Percentiles rank a stretch among this genome's conserved stretches.
phyloP scores from a whole-genome alignment of 768 basidiomycete species.

The Tremella fuciformis region DNA sequence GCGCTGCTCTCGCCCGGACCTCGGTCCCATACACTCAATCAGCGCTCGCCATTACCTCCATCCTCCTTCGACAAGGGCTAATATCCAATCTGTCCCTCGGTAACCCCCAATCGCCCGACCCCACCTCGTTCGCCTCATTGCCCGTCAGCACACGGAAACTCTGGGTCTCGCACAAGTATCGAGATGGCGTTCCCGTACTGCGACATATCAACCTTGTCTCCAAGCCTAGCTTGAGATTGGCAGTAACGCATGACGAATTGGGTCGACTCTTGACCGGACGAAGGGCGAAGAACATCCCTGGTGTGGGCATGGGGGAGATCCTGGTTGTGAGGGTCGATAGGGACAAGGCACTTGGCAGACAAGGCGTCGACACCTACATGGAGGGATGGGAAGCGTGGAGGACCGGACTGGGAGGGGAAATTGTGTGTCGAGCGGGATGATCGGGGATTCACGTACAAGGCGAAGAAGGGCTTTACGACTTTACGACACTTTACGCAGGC shows the following conservation, averaged over 20 bases:
- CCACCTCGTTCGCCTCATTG: constrained; percentile 61
- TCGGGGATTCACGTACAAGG: not conserved
- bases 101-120: constrained; percentile 58
- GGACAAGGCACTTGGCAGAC: constrained; percentile 56
- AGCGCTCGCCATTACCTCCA: constrained; percentile 85
- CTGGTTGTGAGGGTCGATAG: constrained; percentile 70
- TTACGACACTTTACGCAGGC: constrained; percentile 7
- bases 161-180: constrained; percentile 93
- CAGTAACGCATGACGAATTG: constrained; percentile 72
- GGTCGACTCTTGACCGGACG: constrained; percentile 75
- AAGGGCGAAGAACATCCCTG: constrained; percentile 73
- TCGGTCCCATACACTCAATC: constrained; percentile 78
- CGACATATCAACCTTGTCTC: constrained; percentile 74
- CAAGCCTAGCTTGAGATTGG: constrained; percentile 75
- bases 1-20: constrained; percentile 73
- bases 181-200: constrained; percentile 82
- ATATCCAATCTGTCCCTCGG: constrained; percentile 78
- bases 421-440: constrained; percentile 72
- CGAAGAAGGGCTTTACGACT: not conserved
- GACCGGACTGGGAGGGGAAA: constrained; percentile 74
- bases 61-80: constrained; percentile 88
- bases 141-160: constrained; percentile 71
- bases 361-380: constrained; percentile 59
- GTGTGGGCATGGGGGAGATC: constrained; percentile 88
- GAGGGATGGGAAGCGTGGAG: constrained; percentile 89